Conservation (phyloP, 768 basidiomycete genomes). For the Suillus tomentosus region DNA sequence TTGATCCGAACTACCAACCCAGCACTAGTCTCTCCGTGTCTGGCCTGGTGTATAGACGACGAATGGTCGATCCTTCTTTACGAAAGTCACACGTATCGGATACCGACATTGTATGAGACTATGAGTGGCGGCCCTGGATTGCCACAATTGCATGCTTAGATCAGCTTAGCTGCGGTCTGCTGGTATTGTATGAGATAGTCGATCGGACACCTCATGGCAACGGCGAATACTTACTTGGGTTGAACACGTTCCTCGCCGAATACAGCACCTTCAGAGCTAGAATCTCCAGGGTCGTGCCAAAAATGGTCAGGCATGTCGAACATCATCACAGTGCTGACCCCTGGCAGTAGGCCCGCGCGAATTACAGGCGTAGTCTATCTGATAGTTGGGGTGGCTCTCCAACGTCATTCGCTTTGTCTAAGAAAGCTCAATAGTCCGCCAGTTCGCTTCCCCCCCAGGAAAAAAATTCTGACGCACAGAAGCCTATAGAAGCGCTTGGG, state of each 20-base stretch:
- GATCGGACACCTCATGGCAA: slow-evolving; percentile 9
- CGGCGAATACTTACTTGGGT: slow-evolving; percentile 8
- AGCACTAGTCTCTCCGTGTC: neutral
- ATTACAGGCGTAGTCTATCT: neutral
- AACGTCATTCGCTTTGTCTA: neutral
- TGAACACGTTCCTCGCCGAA: slow-evolving; percentile 9
- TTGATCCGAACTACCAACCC: neutral
- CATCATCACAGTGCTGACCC: neutral
- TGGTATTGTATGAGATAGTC: neutral
- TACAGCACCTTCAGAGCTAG: slow-evolving; percentile 1
- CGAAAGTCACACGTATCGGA: neutral
- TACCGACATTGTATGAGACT: neutral
- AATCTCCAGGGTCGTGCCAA: slow-evolving; percentile 1
- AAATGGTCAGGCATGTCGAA: slow-evolving; percentile 2
- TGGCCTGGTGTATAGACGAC: neutral
- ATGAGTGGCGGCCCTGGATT: neutral
- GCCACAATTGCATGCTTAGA: neutral
- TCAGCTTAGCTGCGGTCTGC: neutral
- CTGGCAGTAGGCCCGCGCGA: too few relatives aligned
- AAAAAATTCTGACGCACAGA: neutral
- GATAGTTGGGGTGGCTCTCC: neutral
- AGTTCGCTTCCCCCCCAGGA: neutral
- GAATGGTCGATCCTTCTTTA: neutral
- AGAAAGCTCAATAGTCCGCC: neutral
- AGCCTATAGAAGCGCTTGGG: neutral